Conservation (phyloP, 208 protist genomes). For the Naegleria gruberi region DNA sequence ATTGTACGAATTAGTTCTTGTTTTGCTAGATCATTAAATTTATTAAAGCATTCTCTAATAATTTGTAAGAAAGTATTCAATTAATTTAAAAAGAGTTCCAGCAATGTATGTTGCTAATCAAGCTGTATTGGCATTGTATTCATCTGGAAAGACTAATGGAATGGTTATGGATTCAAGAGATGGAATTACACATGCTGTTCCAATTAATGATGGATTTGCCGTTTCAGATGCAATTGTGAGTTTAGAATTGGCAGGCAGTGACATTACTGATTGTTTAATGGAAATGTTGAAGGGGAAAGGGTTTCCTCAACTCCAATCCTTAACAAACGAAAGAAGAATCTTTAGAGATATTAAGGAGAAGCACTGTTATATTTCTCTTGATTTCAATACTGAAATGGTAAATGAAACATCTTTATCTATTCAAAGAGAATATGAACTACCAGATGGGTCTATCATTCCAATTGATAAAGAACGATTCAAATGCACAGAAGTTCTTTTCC, state of each 20-base stretch:
- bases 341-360: constrained; percentile 67
- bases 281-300: constrained; percentile 56
- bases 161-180: constrained; percentile 80
- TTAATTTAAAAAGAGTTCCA: too few species aligned
- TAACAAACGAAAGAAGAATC: constrained; percentile 60
- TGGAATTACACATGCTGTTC: constrained; percentile 68
- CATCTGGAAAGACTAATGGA: constrained; percentile 80
- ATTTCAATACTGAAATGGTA: constrained; percentile 80
- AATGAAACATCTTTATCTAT: too few species aligned
- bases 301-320: constrained; percentile 55
- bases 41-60: too few species aligned
- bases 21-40: too few species aligned
- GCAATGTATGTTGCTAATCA: constrained; percentile 41
- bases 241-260: constrained; percentile 47
- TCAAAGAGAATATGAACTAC: constrained; percentile 11
- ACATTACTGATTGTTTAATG: constrained; percentile 61
- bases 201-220: constrained; percentile 80
- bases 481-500: constrained; percentile 91
- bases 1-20: too few species aligned
- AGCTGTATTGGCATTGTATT: constrained; percentile 75
- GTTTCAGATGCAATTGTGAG: constrained; percentile 35
- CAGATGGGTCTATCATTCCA: constrained; percentile 68
- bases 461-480: constrained; percentile 73
- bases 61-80: too few species aligned
- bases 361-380: constrained; percentile 53